Conservation (phyloP, 805 yeast species). For the Ogataea glucozyma region DNA sequence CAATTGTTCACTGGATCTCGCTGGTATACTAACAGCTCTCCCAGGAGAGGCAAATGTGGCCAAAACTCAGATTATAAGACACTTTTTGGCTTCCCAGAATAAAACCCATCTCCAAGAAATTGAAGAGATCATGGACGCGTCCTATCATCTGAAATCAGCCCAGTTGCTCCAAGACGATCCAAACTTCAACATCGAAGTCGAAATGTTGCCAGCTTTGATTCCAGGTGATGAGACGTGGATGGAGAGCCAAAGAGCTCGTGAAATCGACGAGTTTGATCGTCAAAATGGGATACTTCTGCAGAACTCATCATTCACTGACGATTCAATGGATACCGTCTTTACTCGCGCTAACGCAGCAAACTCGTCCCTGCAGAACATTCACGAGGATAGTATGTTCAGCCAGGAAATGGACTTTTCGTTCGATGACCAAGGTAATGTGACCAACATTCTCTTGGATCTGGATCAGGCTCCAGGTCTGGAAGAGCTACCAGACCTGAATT, state of each 20-base stretch:
- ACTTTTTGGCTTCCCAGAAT: conserved; percentile 8
- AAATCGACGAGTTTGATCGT: conserved; percentile 15
- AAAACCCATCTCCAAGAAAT: conserved; percentile 5
- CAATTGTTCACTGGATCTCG: too few relatives aligned
- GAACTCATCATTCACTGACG: conserved; percentile 11
- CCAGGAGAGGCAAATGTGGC: conserved; percentile 21
- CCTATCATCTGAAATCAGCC: conserved; percentile 9
- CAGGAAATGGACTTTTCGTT: conserved; percentile 18
- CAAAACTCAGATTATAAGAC: conserved; percentile 17
- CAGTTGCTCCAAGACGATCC: conserved; percentile 38
- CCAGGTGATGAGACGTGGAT: background rate
- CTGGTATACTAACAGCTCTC: background rate
- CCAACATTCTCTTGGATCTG: conserved; percentile 5
- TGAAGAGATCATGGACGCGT: conserved; percentile 7
- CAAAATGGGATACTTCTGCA: conserved; percentile 11
- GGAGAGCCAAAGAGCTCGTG: background rate
- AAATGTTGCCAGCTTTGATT: conserved; percentile 27
- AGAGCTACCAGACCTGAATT: conserved; percentile 9
- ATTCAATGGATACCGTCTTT: conserved; percentile 11
- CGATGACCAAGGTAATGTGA: conserved; percentile 19
- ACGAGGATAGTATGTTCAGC: conserved; percentile 7
- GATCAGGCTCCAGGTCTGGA: conserved; percentile 7
- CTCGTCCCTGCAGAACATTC: conserved; percentile 3
- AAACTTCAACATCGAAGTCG: conserved; percentile 36
- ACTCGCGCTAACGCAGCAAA: conserved; percentile 12